Percentiles rank a stretch among this genome's conserved stretches.
Conservation (phyloP, 257 asterid species). For the Solanum etuberosum region DNA sequence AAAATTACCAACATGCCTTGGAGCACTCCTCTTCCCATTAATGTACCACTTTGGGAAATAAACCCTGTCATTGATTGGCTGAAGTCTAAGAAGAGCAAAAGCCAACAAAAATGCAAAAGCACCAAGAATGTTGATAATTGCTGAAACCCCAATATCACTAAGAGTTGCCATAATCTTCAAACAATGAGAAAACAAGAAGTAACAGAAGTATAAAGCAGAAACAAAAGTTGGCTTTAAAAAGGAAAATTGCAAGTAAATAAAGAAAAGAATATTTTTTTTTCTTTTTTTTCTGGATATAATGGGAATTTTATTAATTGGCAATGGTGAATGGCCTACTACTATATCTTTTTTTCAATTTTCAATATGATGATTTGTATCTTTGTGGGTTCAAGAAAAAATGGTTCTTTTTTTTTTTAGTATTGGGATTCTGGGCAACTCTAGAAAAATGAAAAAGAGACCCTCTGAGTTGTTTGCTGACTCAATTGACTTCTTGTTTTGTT, state of each 20-base stretch:
- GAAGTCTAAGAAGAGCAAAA: constrained; percentile 83
- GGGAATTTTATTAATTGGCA: constrained; percentile 3
- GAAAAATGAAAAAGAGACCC: background rate
- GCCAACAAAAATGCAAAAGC: constrained; percentile 82
- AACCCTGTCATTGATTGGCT: constrained; percentile 91
- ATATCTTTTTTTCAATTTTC: background rate
- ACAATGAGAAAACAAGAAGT: background rate
- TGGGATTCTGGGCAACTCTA: background rate
- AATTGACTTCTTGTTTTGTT: background rate
- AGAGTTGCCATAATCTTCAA: constrained; percentile 60
- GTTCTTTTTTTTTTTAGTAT: background rate
- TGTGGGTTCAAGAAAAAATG: background rate
- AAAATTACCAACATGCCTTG: constrained; percentile 52
- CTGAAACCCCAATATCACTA: constrained; percentile 89
- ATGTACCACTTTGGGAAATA: constrained; percentile 96
- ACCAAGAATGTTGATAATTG: constrained; percentile 55
- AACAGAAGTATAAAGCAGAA: constrained; percentile 1
- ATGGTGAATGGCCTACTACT: background rate
- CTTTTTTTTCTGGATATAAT: background rate
- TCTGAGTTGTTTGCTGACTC: background rate
- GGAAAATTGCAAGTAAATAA: constrained; percentile 1
- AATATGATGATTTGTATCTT: background rate
- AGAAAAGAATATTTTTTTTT: constrained; percentile 4
- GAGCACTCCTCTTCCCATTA: constrained; percentile 61
- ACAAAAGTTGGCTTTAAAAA: constrained; percentile 10